Evolutionary conservation across 164 flowering plant genomes (phyloP).

Genomic region (Nymphaea thermarum): DNA sequence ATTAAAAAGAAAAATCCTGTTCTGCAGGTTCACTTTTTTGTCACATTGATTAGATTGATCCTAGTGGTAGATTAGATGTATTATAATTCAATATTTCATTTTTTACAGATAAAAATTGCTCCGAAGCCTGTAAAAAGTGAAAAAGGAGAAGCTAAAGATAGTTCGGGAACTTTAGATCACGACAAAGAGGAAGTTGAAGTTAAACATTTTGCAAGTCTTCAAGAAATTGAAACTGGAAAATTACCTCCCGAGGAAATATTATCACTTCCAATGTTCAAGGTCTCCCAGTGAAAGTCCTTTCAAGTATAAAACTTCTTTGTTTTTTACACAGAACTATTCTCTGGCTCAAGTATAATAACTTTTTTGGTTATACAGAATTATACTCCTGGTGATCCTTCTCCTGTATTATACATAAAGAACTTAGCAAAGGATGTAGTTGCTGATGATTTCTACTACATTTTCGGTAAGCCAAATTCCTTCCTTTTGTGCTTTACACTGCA

Average conservation of each 20-base stretch:
- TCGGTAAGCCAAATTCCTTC: slow-evolving; percentile 42
- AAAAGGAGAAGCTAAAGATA: slow-evolving; percentile 20
- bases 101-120: slow-evolving; percentile 67
- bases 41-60: not conserved
- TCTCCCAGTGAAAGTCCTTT: slow-evolving; percentile 5
- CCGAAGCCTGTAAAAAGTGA: slow-evolving; percentile 40
- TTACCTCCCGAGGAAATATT: slow-evolving; percentile 90
- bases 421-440: slow-evolving; percentile 76
- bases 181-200: slow-evolving; percentile 17
- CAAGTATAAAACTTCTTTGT: not conserved
- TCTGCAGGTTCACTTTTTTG: slow-evolving; percentile 40
- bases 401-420: slow-evolving; percentile 81
- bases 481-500: too few relatives aligned
- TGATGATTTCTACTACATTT: slow-evolving; percentile 79
- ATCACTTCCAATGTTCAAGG: slow-evolving; percentile 98
- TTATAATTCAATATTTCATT: not conserved
- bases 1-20: slow-evolving; percentile 82
- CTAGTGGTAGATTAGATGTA: not conserved
- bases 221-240: slow-evolving; percentile 66
- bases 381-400: slow-evolving; percentile 66
- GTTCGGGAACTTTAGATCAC: slow-evolving; percentile 18
- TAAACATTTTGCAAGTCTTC: slow-evolving; percentile 41
- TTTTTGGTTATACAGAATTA: slow-evolving; percentile 58
- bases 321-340: not conserved
- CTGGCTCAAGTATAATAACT: not conserved